Conservation (phyloP, 805 yeast species). For the Barnettozyma sp. region DNA sequence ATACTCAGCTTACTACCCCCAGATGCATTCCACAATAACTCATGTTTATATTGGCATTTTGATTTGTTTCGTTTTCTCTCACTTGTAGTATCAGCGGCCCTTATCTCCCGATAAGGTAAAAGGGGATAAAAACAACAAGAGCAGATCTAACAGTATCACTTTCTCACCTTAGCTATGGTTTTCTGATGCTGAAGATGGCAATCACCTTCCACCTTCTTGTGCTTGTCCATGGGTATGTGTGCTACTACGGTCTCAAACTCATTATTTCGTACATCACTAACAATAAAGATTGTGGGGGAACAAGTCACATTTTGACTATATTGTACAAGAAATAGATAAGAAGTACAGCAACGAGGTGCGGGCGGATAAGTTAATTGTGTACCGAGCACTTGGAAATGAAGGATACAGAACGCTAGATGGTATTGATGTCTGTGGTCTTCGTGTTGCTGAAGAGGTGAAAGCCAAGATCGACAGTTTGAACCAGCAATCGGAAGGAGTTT, state of each 20-base stretch:
- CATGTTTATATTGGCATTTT: constrained; percentile 6
- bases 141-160: neutral
- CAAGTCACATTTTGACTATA: constrained; percentile 56
- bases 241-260: neutral
- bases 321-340: constrained; percentile 40
- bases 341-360: neutral
- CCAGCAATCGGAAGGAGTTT: constrained; percentile 19
- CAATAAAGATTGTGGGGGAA: constrained; percentile 65
- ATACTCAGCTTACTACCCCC: neutral
- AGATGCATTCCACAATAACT: neutral
- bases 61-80: too few species aligned
- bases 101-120: neutral
- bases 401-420: constrained; percentile 84
- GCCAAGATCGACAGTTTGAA: constrained; percentile 28
- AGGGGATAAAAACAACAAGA: too few species aligned
- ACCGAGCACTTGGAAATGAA: constrained; percentile 21
- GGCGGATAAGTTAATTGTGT: constrained; percentile 16
- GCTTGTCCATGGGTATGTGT: constrained; percentile 14
- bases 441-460: constrained; percentile 64
- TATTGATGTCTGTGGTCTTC: constrained; percentile 72
- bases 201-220: constrained; percentile 11
- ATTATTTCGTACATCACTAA: constrained; percentile 2
- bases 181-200: too few species aligned
- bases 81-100: too few species aligned
- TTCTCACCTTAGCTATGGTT: too few species aligned